A percentile compares a stretch with the other conserved stretches of the same genome.
These are phyloP conservation scores for Hemileccinum hortonii DNA, from an alignment of 1,284 basidiomycete genomes.

Conservation along the genomic window DNA sequence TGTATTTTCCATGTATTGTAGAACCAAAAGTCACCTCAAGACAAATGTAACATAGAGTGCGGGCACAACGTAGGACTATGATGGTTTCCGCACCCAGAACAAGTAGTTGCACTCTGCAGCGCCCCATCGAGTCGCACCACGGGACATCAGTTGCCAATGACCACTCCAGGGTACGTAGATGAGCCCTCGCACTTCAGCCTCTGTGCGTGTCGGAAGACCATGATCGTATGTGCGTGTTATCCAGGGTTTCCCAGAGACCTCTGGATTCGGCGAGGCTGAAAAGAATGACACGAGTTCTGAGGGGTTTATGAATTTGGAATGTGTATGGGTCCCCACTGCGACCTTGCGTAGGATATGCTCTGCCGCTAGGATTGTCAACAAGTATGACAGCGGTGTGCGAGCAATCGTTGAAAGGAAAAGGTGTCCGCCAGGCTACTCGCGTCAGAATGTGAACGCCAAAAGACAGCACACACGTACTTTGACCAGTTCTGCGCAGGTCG, in stretches of 20 bases:
- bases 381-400: conserved; percentile 86
- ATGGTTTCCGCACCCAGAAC: conserved; percentile 75
- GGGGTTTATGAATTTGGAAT: conserved; percentile 88
- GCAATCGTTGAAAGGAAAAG: conserved; percentile 96
- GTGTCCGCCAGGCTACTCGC: conserved; percentile 84
- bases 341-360: conserved; percentile 86
- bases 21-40: neutral
- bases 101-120: conserved; percentile 77
- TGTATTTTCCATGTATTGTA: conserved; percentile 20
- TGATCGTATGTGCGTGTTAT: conserved; percentile 43
- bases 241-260: conserved; percentile 37
- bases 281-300: conserved; percentile 88
- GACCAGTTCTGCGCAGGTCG: conserved; percentile 77
- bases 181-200: conserved; percentile 82
- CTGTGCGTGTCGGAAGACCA: conserved; percentile 52
- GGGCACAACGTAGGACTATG: conserved; percentile 14
- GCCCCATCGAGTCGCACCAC: conserved; percentile 53
- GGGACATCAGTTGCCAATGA: conserved; percentile 68
- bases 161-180: conserved; percentile 79
- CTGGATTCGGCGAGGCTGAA: conserved; percentile 35
- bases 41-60: neutral
- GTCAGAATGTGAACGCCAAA: neutral
- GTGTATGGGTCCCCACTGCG: conserved; percentile 88
- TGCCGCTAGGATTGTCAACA: conserved; percentile 89
- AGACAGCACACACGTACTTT: conserved; percentile 55